A percentile compares a stretch with the other conserved stretches of the same genome.
These are phyloP conservation scores for Cytospora paraplurivora DNA, from an alignment of 2,329 filamentous ascomycete genomes.

Conservation along the genomic window DNA sequence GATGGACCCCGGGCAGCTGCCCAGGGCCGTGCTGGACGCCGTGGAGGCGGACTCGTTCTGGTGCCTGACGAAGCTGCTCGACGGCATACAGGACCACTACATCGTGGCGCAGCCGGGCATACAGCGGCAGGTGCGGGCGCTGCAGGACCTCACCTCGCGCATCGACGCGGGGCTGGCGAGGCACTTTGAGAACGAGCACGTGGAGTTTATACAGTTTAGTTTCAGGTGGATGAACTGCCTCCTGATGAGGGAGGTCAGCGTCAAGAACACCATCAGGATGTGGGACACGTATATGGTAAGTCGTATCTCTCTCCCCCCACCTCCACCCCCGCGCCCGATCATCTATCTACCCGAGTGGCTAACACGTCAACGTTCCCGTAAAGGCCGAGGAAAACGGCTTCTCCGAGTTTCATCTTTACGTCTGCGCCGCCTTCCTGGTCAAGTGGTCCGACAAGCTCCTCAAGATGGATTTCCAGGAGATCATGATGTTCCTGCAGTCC, in stretches of 20 bases:
- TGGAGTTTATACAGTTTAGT: constrained; percentile 99
- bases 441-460: constrained; percentile 96
- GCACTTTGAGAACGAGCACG: constrained; percentile 85
- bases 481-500: constrained; percentile 99
- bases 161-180: constrained; percentile 85
- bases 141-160: constrained; percentile 86
- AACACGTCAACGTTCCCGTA: background rate
- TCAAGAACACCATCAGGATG: constrained; percentile 96
- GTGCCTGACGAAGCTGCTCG: constrained; percentile 96
- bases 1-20: constrained; percentile 95
- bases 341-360: constrained; percentile 19
- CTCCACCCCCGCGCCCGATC: background rate
- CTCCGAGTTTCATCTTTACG: constrained; percentile 96
- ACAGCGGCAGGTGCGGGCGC: constrained; percentile 84
- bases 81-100: constrained; percentile 98
- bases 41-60: constrained; percentile 98
- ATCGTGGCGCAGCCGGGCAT: constrained; percentile 98
- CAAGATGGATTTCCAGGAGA: constrained; percentile 97
- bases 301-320: constrained; percentile 26
- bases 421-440: constrained; percentile 95
- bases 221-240: constrained; percentile 99
- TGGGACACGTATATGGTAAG: constrained; percentile 98
- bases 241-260: constrained; percentile 95
- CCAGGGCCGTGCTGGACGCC: constrained; percentile 86
- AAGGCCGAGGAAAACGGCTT: constrained; percentile 98